Conservation (phyloP, 139 green algal species). For the Nannochloris sp. region DNA sequence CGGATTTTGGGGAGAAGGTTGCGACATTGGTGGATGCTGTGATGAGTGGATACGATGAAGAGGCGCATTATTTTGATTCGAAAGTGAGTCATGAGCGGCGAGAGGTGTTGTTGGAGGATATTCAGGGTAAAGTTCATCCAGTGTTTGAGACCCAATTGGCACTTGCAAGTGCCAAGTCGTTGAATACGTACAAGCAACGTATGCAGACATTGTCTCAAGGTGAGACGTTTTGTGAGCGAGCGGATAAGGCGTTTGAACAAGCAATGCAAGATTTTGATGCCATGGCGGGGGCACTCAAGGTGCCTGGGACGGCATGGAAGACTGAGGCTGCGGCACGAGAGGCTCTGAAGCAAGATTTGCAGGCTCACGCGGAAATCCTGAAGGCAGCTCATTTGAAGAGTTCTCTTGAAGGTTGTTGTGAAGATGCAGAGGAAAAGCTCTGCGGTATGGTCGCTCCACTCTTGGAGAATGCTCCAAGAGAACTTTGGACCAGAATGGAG, state of each 20-base stretch:
- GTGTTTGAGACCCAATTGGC: conserved; percentile 47
- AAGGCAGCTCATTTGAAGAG: conserved; percentile 13
- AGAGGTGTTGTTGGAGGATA: conserved; percentile 44
- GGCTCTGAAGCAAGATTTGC: not conserved
- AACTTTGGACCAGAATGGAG: conserved; percentile 61
- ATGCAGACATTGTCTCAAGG: not conserved
- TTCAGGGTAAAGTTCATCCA: conserved; percentile 34
- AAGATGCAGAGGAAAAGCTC: conserved; percentile 12
- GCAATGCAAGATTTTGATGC: conserved; percentile 29
- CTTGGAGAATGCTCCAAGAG: conserved; percentile 37
- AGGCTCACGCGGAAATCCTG: conserved; percentile 3
- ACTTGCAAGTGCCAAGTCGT: conserved; percentile 24
- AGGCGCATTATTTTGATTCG: conserved; percentile 81
- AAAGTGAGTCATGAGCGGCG: conserved; percentile 51
- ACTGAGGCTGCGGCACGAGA: not conserved
- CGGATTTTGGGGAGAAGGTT: conserved; percentile 47
- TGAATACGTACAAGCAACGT: conserved; percentile 27
- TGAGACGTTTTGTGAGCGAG: conserved; percentile 17
- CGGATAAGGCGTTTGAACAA: conserved; percentile 3
- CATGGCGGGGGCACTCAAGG: conserved; percentile 8
- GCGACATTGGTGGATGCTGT: conserved; percentile 36
- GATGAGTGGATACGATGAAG: conserved; percentile 65
- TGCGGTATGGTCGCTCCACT: conserved; percentile 23
- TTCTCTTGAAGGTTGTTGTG: conserved; percentile 14
- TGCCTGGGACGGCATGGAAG: conserved; percentile 23